These are phyloP conservation scores for Plasmopara viticola DNA, from an alignment of 352 stramenopile species.

Conservation along the genomic window DNA sequence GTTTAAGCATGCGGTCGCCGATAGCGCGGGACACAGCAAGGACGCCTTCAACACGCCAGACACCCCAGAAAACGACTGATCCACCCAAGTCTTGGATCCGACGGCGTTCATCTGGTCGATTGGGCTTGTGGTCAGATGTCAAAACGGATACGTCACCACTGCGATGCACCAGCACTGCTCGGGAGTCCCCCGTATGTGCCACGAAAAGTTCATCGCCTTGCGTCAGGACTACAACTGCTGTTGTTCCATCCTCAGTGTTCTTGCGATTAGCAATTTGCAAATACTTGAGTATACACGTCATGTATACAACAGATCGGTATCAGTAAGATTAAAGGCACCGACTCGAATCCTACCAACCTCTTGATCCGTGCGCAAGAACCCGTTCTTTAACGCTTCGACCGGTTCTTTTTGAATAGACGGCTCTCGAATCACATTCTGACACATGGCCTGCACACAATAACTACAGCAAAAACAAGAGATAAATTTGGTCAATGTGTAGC, in stretches of 20 bases:
- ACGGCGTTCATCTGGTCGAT: constrained; percentile 84
- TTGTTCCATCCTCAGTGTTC: constrained; percentile 86
- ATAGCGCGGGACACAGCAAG: constrained; percentile 90
- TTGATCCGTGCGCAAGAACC: constrained; percentile 72
- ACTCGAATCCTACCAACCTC: constrained; percentile 33
- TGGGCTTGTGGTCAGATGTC: constrained; percentile 89
- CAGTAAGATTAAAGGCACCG: not conserved
- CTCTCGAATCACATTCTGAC: constrained; percentile 77
- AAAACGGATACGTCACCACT: constrained; percentile 69
- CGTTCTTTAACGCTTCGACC: constrained; percentile 62
- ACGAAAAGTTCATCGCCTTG: constrained; percentile 76
- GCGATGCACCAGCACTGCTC: constrained; percentile 82
- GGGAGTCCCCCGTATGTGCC: constrained; percentile 87
- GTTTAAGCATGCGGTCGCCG: constrained; percentile 89
- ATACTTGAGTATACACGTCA: constrained; percentile 38
- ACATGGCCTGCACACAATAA: constrained; percentile 79
- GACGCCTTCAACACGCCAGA: constrained; percentile 92
- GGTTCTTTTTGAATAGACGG: constrained; percentile 60
- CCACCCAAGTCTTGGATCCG: constrained; percentile 86
- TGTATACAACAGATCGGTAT: not conserved
- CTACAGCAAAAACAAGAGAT: constrained; percentile 19
- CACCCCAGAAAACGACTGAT: constrained; percentile 87
- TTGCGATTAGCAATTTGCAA: constrained; percentile 74
- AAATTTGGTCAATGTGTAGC: no score
- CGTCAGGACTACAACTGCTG: constrained; percentile 79